phyloP scores from a whole-genome alignment of 805 yeast species.

The Lachancea sp. region DNA sequence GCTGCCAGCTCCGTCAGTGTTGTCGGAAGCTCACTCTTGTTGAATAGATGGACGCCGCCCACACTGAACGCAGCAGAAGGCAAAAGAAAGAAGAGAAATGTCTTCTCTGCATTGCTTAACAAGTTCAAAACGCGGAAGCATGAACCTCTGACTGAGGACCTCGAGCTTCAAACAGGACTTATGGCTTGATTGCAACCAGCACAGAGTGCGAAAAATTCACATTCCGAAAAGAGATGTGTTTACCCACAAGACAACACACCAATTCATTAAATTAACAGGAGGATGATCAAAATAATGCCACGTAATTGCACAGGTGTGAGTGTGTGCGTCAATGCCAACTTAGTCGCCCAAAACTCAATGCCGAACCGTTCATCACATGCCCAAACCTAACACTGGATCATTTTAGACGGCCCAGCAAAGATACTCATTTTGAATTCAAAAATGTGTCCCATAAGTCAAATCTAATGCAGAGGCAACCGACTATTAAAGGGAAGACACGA shows the following conservation, averaged over 20 bases:
- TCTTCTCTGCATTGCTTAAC: not conserved
- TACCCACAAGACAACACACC: no score
- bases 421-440: not conserved
- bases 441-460: not conserved
- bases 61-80: not conserved
- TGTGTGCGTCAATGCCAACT: no score
- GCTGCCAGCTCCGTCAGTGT: constrained; percentile 89
- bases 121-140: not conserved
- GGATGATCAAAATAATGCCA: no score
- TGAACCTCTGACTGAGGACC: constrained; percentile 10
- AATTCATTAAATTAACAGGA: no score
- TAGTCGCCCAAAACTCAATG: no score
- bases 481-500: not conserved
- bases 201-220: not conserved
- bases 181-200: not conserved
- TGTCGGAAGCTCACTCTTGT: constrained; percentile 65
- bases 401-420: not conserved
- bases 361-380: no score
- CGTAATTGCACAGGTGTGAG: no score
- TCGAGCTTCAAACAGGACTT: constrained; percentile 18
- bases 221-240: no score
- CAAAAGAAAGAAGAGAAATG: not conserved
- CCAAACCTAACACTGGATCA: not conserved
- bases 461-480: not conserved
- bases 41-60: constrained; percentile 57